Percentiles rank a stretch among this genome's conserved stretches.
These are phyloP conservation scores for Camellia oleifera DNA, from an alignment of 179 eudicot genomes.

Conservation along the genomic window DNA sequence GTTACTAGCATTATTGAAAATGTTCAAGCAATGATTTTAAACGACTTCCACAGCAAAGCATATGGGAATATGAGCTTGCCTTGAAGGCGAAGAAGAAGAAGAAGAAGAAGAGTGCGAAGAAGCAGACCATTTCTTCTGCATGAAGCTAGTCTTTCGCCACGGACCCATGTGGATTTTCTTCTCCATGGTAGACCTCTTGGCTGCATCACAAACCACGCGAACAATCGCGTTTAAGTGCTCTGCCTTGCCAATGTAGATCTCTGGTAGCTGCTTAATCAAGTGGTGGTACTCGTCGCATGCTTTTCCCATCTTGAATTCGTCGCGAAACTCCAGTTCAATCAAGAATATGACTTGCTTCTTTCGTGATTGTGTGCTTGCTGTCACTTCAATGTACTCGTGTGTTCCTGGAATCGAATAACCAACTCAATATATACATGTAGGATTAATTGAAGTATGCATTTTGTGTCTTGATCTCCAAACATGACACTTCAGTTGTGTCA, in stretches of 20 bases:
- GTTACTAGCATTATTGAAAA: no score
- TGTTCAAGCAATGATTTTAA: no score
- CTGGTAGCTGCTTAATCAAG: slow-evolving; percentile 16
- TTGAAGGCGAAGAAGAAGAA: no score
- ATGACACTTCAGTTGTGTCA: no score
- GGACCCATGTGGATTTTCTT: slow-evolving; percentile 28
- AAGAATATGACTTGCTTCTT: slow-evolving; percentile 19
- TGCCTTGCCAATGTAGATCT: slow-evolving; percentile 24
- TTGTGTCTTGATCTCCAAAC: no score
- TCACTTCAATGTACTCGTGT: slow-evolving; percentile 29
- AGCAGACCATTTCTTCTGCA: slow-evolving; percentile 36
- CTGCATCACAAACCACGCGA: slow-evolving; percentile 27
- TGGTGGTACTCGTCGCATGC: slow-evolving; percentile 26
- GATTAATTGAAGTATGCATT: no score
- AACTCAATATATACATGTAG: no score
- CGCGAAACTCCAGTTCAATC: slow-evolving; percentile 26
- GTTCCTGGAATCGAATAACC: slow-evolving; percentile 12
- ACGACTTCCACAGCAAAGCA: neutral
- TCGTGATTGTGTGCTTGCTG: slow-evolving; percentile 13
- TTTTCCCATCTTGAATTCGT: slow-evolving; percentile 36
- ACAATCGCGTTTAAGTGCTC: slow-evolving; percentile 32
- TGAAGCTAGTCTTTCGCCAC: slow-evolving; percentile 31
- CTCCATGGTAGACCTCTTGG: slow-evolving; percentile 29
- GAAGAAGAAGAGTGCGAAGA: neutral
- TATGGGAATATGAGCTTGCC: neutral